Base-by-base conservation (phyloP, 768 basidiomycete species). In the Polyporus arcularius region DNA sequence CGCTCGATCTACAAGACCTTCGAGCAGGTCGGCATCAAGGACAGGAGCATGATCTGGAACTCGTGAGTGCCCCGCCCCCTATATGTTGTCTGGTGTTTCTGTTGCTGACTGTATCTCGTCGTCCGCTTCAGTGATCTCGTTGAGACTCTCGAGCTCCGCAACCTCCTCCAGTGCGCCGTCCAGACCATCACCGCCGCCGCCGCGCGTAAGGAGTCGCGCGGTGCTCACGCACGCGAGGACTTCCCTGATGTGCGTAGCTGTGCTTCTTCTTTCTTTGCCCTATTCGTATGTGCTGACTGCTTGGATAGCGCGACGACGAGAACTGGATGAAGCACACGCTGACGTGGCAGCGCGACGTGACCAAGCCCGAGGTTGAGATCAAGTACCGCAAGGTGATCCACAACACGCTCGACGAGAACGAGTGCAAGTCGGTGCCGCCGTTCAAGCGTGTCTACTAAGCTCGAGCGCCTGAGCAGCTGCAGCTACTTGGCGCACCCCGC, bases 1-100 rank as follows among this genome's bases (percentile, higher is more conserved):
- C 82, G 81, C 57, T 79, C 82, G 43, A 94, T 98, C 68, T 96
- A 96, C 82, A 86, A 89, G 72, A 92, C 84, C 71, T 98, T 88
- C 76, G 82, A 89, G 67, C 84, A 96, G 47, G 91, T 99, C 65
- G 92, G 96, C 56, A 92, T 97, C 81, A 95, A 97, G 80, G 97
- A 98, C 76, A 84, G 97, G 71, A 94, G 92, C 77, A 92, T 98
- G 96, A 97, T 98, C 76, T 99, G 96, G 97, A 98, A 98, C 80
- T 93, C 94, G 95, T 96, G 70, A 64, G 93, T 76, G n/a, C 72
- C 10, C 11, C 14, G 8, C 21, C n/a, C 35, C 3, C 21, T 26
- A 26, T 26, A 26, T 26, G 21, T 26, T 26, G 21, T 26, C 21
- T 26, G 21, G 21, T 26, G 21, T 30, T 30, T 9, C 47, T 18